Base-by-base conservation (phyloP, 768 basidiomycete species). In the Lactarius sanguifluus region DNA sequence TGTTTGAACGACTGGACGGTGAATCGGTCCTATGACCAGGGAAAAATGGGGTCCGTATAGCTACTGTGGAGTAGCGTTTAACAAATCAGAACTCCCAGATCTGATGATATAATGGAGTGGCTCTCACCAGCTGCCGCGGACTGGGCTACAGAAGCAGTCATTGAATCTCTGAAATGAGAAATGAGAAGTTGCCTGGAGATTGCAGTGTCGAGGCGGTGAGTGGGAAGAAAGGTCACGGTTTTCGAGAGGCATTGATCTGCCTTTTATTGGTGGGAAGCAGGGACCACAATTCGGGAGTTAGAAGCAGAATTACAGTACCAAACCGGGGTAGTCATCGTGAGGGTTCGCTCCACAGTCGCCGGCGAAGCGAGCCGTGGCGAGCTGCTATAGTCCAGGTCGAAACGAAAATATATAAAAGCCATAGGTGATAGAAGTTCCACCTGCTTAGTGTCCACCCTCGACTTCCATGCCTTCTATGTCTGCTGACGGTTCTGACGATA, bases 391-490 rank as follows among this genome's bases (percentile, higher is more conserved):
- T 15, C 52, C 32, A 30, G 23, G 25, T 16, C 16, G 7, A 34
- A 38, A n/a, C 16, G 34, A 56, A 56, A n/a, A 55, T 57, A 16
- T 63, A 67, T 67, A 67, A 67, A 62, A 64, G 34, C 41, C 50
- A 67, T 59, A 41, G 9, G 13, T 5, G 18, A 64, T 8, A 59
- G 66, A 67, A 59, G 25, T 34, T 16, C 52, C 57, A 47, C 57
- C 8, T 36, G 7, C 16, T 16, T 4, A 25, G 40, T 38, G 18
- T 56, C 4, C n/a, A n/a, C n/a, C 38, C 45, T 59, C 58, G 41
- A 7, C 32, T 34, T 45, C 62, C 47, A 54, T 61, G 59, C 41
- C 45, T 52, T 40, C 61, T 34, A 64, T 71, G 63, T 70, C 66
- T 28, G 55, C 45, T 30, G 41, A 52, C n/a, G 50, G 16, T 59